Conservation (phyloP, 202 grass and related monocot species). For the Brachypodium distachyon region DNA sequence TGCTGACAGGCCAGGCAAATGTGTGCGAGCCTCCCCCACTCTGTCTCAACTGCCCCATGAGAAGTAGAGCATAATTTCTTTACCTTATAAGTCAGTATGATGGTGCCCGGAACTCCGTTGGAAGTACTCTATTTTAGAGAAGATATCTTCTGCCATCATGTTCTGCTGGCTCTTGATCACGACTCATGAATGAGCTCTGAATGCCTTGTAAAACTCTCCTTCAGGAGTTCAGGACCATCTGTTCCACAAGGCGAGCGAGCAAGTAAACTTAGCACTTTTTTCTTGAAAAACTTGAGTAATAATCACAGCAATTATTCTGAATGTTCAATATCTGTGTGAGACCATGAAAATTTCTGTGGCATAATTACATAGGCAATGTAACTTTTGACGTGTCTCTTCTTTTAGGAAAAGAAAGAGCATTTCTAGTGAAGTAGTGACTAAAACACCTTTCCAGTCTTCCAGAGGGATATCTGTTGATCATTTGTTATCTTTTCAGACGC, state of each 20-base stretch:
- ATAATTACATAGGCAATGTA: neutral
- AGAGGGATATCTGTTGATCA: neutral
- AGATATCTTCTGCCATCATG: slow-evolving; percentile 16
- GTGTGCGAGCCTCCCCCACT: neutral
- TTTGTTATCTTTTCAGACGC: neutral
- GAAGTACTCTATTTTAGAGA: slow-evolving; percentile 27
- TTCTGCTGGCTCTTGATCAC: slow-evolving; percentile 15
- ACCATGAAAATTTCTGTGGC: neutral
- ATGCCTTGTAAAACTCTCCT: neutral
- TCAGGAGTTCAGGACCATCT: neutral
- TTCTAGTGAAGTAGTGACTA: neutral
- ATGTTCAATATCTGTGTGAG: neutral
- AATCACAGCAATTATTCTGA: neutral
- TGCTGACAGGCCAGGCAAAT: slow-evolving; percentile 4
- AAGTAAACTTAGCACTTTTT: neutral
- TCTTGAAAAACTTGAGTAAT: neutral
- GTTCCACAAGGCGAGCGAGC: neutral
- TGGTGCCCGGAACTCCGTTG: slow-evolving; percentile 13
- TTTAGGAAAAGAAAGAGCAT: neutral
- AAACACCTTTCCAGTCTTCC: neutral
- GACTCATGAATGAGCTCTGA: neutral
- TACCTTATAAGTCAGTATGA: slow-evolving; percentile 20
- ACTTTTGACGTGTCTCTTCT: neutral
- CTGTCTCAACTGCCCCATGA: slow-evolving; percentile 15
- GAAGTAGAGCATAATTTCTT: slow-evolving; percentile 37